Conservation (phyloP, 345 rosid species). For the Kernera saxatilis region DNA sequence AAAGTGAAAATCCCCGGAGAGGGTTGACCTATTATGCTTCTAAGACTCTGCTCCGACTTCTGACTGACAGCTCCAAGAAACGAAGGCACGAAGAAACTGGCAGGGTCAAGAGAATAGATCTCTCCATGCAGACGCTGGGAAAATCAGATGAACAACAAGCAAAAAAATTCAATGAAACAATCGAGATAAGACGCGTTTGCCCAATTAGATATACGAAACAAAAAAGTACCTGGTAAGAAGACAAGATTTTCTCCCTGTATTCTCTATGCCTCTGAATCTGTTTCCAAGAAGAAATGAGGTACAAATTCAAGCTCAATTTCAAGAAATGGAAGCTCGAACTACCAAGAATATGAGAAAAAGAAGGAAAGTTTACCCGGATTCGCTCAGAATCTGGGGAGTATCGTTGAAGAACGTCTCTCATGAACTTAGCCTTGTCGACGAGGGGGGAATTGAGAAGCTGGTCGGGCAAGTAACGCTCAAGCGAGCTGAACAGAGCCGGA, state of each 20-base stretch:
- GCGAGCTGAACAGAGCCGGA: conserved; percentile 71
- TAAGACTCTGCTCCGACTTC: conserved; percentile 56
- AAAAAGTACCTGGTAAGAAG: conserved; percentile 23
- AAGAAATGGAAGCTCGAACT: not conserved
- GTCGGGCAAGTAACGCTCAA: conserved; percentile 74
- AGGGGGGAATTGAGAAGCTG: conserved; percentile 45
- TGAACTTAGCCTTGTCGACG: conserved; percentile 51
- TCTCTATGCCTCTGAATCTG: conserved; percentile 29
- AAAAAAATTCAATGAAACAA: not conserved
- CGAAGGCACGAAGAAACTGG: conserved; percentile 62
- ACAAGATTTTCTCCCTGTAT: conserved; percentile 25
- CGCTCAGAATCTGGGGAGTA: conserved; percentile 79
- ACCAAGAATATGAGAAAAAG: not conserved
- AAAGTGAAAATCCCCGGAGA: conserved; percentile 69
- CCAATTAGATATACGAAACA: not conserved
- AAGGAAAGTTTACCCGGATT: conserved; percentile 41
- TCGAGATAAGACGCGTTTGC: not conserved
- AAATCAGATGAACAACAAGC: not conserved
- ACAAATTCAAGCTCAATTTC: conserved; percentile 1
- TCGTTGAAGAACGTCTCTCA: conserved; percentile 61
- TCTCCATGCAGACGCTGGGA: conserved; percentile 74
- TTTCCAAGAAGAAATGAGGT: not conserved
- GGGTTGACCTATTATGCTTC: conserved; percentile 55
- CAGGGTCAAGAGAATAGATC: conserved; percentile 52
- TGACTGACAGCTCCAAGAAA: conserved; percentile 60